Conservation (phyloP, 768 basidiomycete genomes). For the Lepiota brunneoincarnata region DNA sequence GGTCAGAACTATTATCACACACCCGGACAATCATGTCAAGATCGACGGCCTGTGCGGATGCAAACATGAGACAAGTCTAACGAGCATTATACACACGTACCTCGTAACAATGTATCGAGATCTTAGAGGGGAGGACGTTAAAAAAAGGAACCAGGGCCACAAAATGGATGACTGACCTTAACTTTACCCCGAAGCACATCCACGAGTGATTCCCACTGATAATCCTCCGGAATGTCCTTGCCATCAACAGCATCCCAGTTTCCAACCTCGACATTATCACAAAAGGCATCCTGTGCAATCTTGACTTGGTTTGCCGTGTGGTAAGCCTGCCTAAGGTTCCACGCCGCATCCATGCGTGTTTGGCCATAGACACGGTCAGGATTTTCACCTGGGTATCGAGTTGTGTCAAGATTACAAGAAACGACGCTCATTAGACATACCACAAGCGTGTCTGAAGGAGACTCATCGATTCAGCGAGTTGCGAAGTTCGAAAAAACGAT, state of each 20-base stretch:
- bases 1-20: constrained; percentile 16
- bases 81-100: constrained; percentile 12
- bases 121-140: constrained; percentile 15
- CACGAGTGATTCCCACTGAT: constrained; percentile 70
- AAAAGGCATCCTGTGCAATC: constrained; percentile 66
- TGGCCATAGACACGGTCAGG: constrained; percentile 43
- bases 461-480: not conserved
- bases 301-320: constrained; percentile 64
- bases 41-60: constrained; percentile 50
- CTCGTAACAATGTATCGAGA: constrained; percentile 45
- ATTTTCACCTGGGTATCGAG: constrained; percentile 48
- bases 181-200: constrained; percentile 73
- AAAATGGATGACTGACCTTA: constrained; percentile 41
- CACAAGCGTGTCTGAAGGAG: constrained; percentile 59
- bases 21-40: constrained; percentile 66
- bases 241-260: constrained; percentile 38
- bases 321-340: constrained; percentile 74
- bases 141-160: not conserved
- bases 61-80: not conserved
- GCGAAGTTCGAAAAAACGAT: not conserved
- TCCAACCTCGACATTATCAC: constrained; percentile 43
- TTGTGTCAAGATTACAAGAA: constrained; percentile 1
- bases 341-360: constrained; percentile 60
- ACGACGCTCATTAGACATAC: constrained; percentile 21
- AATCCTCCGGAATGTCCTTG: constrained; percentile 51